Base-by-base conservation (phyloP, 805 yeast genomes). In the Metschnikowia similis region DNA sequence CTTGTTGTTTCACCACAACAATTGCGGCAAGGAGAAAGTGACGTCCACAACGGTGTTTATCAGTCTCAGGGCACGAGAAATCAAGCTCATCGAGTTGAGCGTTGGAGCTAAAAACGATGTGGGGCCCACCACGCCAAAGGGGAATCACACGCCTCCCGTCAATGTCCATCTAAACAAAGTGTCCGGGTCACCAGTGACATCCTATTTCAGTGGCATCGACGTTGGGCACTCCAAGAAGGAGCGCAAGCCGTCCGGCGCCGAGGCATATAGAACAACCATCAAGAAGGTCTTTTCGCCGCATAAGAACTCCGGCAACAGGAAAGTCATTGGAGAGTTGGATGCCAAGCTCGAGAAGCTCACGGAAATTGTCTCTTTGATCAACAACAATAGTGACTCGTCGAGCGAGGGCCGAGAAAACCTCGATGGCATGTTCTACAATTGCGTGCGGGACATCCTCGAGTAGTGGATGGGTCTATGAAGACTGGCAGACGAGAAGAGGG, bases 31-130 rank as follows among this genome's bases (percentile, higher is more conserved):
- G 41, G 66, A 62, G 13, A 54, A 56, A 36, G 66, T 74, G 2
- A 58, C 62, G 4, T 61, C 77, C 5, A 59, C 68, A 36, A 73
- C 79, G 1, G 60, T 75, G 1, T 68, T 74, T 47, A 61, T 75
- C n/a, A 71, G 76, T 49, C 61, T 75, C 45, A 58, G 77, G 35
- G 78, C 76, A 3, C 56, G 77, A 7, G 80, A 75, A 47, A 70
- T 75, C 49, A 75, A 75, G 49, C 58, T 70, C 34, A 69, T 75
- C n/a, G 76, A 73, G 48, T 66, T 73, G 70, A 63, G 56, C 35
- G 56, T 60, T 7, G 70, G 68, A 3, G 64, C 51, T 9, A 49
- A 35, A 26, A 30, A 17, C 7, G 46, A 43, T 10, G 10, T 21
- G 13, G 29, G 36, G 14, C 45, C 39, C 8, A 35, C 21, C 5